A percentile compares a stretch with the other conserved stretches of the same genome.
Evolutionary conservation across 805 yeast species (phyloP).

Genomic region (Lachancea sp.): DNA sequence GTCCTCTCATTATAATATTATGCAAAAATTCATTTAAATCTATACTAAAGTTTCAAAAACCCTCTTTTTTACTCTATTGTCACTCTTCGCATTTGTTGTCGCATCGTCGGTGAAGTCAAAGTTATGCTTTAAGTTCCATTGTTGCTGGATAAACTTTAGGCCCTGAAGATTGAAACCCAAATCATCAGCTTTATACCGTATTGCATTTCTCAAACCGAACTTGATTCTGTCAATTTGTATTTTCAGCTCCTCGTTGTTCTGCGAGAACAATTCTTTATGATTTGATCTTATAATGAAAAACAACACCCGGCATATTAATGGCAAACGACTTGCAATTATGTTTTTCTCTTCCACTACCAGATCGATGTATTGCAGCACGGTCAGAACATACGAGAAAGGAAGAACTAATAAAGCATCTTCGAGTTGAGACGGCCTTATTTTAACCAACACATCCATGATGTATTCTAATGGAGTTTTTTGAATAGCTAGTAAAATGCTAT

Average conservation of each 20-base stretch:
- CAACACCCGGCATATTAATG: conserved; percentile 66
- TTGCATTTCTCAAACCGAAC: conserved; percentile 49
- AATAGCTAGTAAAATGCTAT: conserved; percentile 70
- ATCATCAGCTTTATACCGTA: conserved; percentile 46
- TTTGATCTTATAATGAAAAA: conserved; percentile 69
- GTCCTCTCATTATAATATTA: not conserved
- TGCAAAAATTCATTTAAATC: conserved; percentile 1
- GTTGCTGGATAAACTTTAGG: conserved; percentile 60
- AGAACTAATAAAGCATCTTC: conserved; percentile 89
- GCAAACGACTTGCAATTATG: conserved; percentile 45
- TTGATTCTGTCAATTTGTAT: conserved; percentile 60
- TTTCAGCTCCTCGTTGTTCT: conserved; percentile 58
- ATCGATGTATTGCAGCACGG: conserved; percentile 65
- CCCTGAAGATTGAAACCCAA: conserved; percentile 86
- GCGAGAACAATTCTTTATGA: conserved; percentile 69
- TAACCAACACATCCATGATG: conserved; percentile 62
- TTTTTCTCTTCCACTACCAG: conserved; percentile 56
- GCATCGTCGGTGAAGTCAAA: conserved; percentile 56
- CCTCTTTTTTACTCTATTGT: conserved; percentile 58
- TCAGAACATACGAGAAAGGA: conserved; percentile 78
- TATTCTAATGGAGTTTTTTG: conserved; percentile 68
- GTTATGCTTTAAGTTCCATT: conserved; percentile 74
- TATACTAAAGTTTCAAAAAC: conserved; percentile 49
- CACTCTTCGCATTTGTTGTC: conserved; percentile 41
- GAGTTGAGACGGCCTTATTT: conserved; percentile 75